phyloP scores from a whole-genome alignment of 2,329 filamentous ascomycete genomes.

The Cordyceps farinosa region DNA sequence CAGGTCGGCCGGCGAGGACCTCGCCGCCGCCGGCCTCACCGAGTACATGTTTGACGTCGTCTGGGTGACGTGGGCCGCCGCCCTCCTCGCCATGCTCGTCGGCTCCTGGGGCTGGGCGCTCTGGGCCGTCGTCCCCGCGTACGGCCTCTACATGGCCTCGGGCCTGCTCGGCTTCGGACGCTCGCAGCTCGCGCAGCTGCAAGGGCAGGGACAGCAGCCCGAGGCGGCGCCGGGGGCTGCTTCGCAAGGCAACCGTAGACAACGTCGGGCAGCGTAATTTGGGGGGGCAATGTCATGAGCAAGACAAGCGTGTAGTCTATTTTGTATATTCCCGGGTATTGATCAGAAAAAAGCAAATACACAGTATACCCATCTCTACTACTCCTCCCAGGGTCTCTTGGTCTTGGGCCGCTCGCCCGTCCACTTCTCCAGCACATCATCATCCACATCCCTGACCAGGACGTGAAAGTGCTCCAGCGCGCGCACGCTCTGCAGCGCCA shows the following conservation, averaged over 20 bases:
- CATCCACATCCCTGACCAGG: constrained; percentile 53
- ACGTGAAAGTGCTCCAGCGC: constrained; percentile 89
- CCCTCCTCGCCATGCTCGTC: constrained; percentile 67
- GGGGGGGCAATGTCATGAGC: background rate
- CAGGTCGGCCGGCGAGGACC: constrained; percentile 77
- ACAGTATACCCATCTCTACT: background rate
- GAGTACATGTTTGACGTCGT: constrained; percentile 98
- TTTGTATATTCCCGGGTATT: background rate
- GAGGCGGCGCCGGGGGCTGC: constrained; percentile 29
- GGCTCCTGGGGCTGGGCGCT: constrained; percentile 71
- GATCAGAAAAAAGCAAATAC: background rate
- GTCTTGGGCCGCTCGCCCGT: constrained; percentile 41
- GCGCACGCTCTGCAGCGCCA: constrained; percentile 79
- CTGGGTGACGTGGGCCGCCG: constrained; percentile 86
- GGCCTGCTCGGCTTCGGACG: constrained; percentile 52
- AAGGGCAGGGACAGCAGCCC: constrained; percentile 32
- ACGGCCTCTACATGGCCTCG: constrained; percentile 52
- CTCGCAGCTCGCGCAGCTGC: constrained; percentile 49
- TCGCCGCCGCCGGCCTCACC: constrained; percentile 81
- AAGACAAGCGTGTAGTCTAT: background rate
- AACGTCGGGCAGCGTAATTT: constrained; percentile 50
- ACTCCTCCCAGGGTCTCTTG: constrained; percentile 16
- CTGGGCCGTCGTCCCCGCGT: constrained; percentile 54
- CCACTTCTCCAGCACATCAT: constrained; percentile 52
- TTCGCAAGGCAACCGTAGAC: constrained; percentile 48